These are phyloP conservation scores for Moelleriella libera DNA, from an alignment of 2,329 filamentous ascomycete species.

Conservation along the genomic window DNA sequence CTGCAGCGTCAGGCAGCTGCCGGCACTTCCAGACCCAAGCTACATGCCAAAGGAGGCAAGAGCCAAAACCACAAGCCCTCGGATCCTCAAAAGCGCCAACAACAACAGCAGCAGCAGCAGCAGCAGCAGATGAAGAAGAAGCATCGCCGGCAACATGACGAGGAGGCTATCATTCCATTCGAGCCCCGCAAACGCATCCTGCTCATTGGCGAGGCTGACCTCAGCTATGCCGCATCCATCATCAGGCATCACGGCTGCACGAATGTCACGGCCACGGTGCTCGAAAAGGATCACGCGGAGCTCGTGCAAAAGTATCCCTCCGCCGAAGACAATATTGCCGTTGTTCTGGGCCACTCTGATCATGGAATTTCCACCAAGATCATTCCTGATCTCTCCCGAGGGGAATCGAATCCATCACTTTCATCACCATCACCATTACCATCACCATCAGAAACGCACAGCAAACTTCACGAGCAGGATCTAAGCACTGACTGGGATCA, in stretches of 20 bases:
- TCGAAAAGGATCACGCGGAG: conserved; percentile 41
- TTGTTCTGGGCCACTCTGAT: conserved; percentile 19
- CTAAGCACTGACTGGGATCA: too few species aligned
- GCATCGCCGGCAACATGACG: conserved; percentile 11
- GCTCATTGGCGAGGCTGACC: conserved; percentile 66
- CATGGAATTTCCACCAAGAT: neutral
- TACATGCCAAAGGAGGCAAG: neutral
- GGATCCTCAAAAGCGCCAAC: neutral
- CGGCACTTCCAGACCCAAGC: neutral
- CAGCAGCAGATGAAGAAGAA: conserved; percentile 1
- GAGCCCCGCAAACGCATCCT: conserved; percentile 52
- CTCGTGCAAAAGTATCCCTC: conserved; percentile 65
- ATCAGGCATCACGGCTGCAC: conserved; percentile 50
- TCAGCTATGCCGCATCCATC: conserved; percentile 61
- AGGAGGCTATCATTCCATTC: conserved; percentile 51
- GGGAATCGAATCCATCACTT: too few species aligned
- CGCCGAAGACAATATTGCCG: conserved; percentile 41
- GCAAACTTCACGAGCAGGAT: too few species aligned
- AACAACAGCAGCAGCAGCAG: conserved; percentile 3
- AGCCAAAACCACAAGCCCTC: conserved; percentile 5
- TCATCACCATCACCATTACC: too few species aligned
- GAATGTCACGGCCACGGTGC: conserved; percentile 55
- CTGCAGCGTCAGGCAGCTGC: conserved; percentile 3
- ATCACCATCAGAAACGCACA: too few species aligned
- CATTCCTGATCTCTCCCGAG: too few species aligned